phyloP scores from a whole-genome alignment of 768 basidiomycete genomes.

The Russula dissimulans region DNA sequence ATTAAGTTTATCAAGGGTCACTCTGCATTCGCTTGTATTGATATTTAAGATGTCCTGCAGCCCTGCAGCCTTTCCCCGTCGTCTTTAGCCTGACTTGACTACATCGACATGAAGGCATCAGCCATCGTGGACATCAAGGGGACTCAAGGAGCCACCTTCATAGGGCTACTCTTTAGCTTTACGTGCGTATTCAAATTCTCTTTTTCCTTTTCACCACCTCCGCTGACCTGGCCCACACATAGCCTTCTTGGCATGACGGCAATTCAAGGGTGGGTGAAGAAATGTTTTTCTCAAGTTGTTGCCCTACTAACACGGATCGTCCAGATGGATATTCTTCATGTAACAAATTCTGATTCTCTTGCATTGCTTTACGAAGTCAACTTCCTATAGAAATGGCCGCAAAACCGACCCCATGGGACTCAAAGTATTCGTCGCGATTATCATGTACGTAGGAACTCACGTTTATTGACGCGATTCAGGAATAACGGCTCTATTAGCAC shows the following conservation, averaged over 20 bases:
- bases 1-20: too few species aligned
- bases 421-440: background rate
- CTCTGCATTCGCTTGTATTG: too few species aligned
- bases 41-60: too few species aligned
- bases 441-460: background rate
- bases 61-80: too few species aligned
- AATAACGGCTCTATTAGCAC: constrained; percentile 22
- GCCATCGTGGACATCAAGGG: background rate
- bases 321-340: too few species aligned
- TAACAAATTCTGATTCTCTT: background rate
- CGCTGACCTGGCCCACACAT: background rate
- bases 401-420: background rate
- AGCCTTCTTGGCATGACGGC: background rate
- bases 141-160: background rate
- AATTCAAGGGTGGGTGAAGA: background rate
- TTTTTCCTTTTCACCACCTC: background rate
- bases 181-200: background rate
- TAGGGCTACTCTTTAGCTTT: background rate
- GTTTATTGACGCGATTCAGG: background rate
- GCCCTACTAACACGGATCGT: too few species aligned
- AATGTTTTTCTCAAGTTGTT: too few species aligned
- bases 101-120: background rate
- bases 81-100: too few species aligned
- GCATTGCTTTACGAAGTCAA: background rate
- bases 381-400: background rate